Base-by-base conservation (phyloP, 2,329 filamentous ascomycete species). In the Pseudocercospora cruenta region DNA sequence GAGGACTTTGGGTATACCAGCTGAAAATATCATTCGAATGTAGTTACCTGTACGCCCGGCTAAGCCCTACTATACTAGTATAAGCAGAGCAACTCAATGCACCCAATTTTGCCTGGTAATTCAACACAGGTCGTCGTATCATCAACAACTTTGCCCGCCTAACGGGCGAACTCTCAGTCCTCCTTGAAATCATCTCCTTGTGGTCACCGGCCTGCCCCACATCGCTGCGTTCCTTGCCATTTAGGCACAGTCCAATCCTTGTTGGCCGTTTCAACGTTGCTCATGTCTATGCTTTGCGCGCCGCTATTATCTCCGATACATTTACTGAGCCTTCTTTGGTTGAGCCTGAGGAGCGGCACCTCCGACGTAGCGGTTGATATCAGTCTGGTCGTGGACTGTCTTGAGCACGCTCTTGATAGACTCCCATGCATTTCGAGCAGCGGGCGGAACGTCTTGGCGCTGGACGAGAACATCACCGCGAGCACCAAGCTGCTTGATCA, bases 391-490 rank as follows among this genome's bases (percentile, higher is more conserved):
- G 78, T 93, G 89, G 76, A 90, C 93, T 81, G 94, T 89, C 78
- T 88, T 86, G 60, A 89, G 84, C 57, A 85, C 80, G 68, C 83
- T 84, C 90, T 97, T 97, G 80, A 93, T 83, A 45, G 82, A 85
- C 64, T 91, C 90, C 94, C 94, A 98, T 60, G 85, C 87, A 77
- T 94, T 88, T 74, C 92, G 88, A 63, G 90, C 91, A 26, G 84
- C 88, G 0, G 94, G 93, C 28, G 93, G 93, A 16, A 91, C 93
- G 78, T 90, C 92, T 85, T 97, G 94, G 75, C 93, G 91, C 62
- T 93, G 91, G 64, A 95, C 87, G 58, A 93, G 84, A 68, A 91
- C 90, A 80, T 98, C 94, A 68, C 94, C 83, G 72, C 92, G 88
- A 62, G 90, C 88, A 75, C 88, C 88, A 63, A 94, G 81, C 73